Base-by-base conservation (phyloP, 2,329 filamentous ascomycete genomes). In the Diplocarpon mali region DNA sequence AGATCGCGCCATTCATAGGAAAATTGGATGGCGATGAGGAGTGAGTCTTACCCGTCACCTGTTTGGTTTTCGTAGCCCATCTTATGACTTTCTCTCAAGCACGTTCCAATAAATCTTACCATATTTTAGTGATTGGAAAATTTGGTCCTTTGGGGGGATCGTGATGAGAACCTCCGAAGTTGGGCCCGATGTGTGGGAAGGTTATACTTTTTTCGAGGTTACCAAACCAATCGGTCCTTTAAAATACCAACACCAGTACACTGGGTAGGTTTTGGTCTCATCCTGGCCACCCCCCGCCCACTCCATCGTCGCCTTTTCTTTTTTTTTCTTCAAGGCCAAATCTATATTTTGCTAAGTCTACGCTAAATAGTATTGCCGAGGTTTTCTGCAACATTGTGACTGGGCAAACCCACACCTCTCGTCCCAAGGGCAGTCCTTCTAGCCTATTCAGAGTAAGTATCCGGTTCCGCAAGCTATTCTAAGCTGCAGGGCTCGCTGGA, bases 61-160 rank as follows among this genome's bases (percentile, higher is more conserved):
- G 20, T 24, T 24, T 3, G 20, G 7, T 13, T 12, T 24, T 27
- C 12, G 8, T 12, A 32, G 10, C 10, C 9, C 10, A 4, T 12
- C n/a, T 10, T 32, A 5, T 32, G n/a, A 17, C 30, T 14, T 29
- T 28, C 14, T 10, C 42, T 20, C 17, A 36, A 14, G 31, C 37
- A 36, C 24, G 16, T 12, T 27, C 38, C 1, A 32, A 32, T 12
- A 20, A 35, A 27, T 32, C 29, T 1, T 45, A 36, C 17, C 42
- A 7, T 24, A 3, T 4, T 7, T 24, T 41, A 16, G 11, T 14
- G 5, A 24, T 27, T 12, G 10, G 5, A 37, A 48, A 15, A 40
- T 45, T 11, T 52, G 51, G 49, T 45, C 42, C 6, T 53, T 52
- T 17, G 44, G 49, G 30, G 51, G 51, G 1, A 46, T 49, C 1